Base-by-base conservation (phyloP, 208 protist genomes). In the Phytomonas sp. region DNA sequence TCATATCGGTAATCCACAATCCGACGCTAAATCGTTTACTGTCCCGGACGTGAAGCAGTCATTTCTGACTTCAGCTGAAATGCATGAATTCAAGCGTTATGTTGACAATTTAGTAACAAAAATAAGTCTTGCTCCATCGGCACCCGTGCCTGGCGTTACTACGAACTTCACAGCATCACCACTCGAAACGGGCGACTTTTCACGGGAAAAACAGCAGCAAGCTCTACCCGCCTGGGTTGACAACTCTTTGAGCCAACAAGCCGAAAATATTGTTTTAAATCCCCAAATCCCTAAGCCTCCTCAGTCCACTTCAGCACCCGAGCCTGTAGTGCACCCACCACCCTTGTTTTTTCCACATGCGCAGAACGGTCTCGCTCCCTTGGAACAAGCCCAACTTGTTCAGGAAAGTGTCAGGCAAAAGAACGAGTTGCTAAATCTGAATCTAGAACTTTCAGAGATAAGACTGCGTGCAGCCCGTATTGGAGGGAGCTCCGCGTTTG, bases 351-450 rank as follows among this genome's bases (percentile, higher is more conserved):
- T 51, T 20, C 78, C 75, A 5, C 70, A 80, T 51, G 43, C 46
- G 1, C 75, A 72, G 5, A 67, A 69, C 11, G 83, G 83, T 1
- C 68, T 92, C 32, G 81, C 69, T 23, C 74, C 85, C 4, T 70
- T 79, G 28, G 83, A 95, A 56, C 87, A 92, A 73, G 66, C 87
- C 17, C 67, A 83, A 60, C 70, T 95, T 26, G 60, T 95, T 31
- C 82, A 79, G 37, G 71, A 80, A 51, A 83, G 80, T 2, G 80
- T 95, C 59, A 76, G 87, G 66, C 87, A 95, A 73, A 82, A 85
- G 37, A 85, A 89, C 64, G 78, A 87, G 51, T 72, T 95, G 13
- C 66, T 91, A 68, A 70, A 68, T 8, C 75, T 92, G 20, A 95
- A 91, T 68, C 76, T 82, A 23, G 72, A 91, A 32, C 75, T 95